phyloP scores from a whole-genome alignment of 2,329 filamentous ascomycete genomes.

The Botrytis medusae region DNA sequence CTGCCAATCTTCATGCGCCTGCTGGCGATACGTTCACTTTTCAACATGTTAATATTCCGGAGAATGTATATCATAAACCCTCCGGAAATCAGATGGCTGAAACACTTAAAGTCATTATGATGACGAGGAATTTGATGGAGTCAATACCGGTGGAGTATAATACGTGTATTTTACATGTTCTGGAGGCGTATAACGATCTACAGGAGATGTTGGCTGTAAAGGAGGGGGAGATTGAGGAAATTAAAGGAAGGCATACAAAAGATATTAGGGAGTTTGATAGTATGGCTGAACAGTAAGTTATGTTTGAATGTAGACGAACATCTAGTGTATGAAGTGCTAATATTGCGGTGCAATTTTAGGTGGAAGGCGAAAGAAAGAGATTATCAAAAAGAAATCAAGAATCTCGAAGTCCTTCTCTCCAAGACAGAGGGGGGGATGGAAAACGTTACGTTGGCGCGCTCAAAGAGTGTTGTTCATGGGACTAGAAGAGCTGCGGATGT shows the following conservation, averaged over 20 bases:
- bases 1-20: conserved; percentile 21
- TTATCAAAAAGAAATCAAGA: conserved; percentile 38
- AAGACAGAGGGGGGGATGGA: conserved; percentile 38
- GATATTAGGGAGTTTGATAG: conserved; percentile 35
- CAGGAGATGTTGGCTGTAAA: conserved; percentile 28
- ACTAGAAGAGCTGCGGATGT: conserved; percentile 29
- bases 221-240: conserved; percentile 31
- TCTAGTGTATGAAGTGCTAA: neutral
- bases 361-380: conserved; percentile 37
- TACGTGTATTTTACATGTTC: conserved; percentile 37
- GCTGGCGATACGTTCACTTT: conserved; percentile 27
- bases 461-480: conserved; percentile 36
- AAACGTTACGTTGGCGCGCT: conserved; percentile 35
- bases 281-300: conserved; percentile 27
- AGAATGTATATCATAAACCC: conserved; percentile 37
- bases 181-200: conserved; percentile 38
- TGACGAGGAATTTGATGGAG: conserved; percentile 33
- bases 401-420: conserved; percentile 37
- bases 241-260: conserved; percentile 33
- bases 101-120: conserved; percentile 39
- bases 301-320: neutral
- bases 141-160: conserved; percentile 38
- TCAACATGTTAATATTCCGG: conserved; percentile 29
- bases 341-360: neutral
- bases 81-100: conserved; percentile 38